A percentile compares a stretch with the other conserved stretches of the same genome.
phyloP scores from a whole-genome alignment of 2,329 filamentous ascomycete genomes.

The Hymenoscyphus scutula region DNA sequence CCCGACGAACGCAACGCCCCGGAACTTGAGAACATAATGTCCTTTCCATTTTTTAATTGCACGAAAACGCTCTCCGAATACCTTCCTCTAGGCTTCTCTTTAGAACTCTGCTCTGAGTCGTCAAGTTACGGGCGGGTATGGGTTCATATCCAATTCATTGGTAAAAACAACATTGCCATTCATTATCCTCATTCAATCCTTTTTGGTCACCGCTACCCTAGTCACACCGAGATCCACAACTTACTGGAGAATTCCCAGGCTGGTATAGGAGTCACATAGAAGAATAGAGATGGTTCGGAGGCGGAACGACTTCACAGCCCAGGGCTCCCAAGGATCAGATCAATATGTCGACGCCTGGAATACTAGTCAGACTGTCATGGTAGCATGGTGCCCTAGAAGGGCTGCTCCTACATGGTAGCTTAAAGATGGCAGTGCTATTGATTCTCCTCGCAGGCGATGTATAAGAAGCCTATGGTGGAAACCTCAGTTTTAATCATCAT shows the following conservation, averaged over 20 bases:
- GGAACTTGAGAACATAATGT: neutral
- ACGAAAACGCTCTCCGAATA: neutral
- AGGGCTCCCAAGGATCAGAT: neutral
- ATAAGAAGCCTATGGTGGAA: neutral
- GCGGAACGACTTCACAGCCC: neutral
- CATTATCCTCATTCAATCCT: neutral
- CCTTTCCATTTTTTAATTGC: neutral
- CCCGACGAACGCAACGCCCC: neutral
- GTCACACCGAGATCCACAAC: neutral
- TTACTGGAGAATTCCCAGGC: neutral
- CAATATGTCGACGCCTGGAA: neutral
- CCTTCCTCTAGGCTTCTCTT: neutral
- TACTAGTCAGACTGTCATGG: neutral
- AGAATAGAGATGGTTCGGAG: neutral
- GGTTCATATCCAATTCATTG: neutral
- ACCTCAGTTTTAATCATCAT: neutral
- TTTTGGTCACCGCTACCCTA: neutral
- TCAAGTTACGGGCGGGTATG: neutral
- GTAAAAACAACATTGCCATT: neutral
- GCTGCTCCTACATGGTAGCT: neutral
- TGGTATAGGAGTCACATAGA: neutral
- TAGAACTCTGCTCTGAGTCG: neutral
- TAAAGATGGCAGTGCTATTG: neutral
- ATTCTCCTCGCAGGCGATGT: neutral
- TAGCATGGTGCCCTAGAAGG: neutral